Evolutionary conservation across 192 early-diverging fungal genomes (phyloP).

Genomic region (Umbelopsis vinacea): DNA sequence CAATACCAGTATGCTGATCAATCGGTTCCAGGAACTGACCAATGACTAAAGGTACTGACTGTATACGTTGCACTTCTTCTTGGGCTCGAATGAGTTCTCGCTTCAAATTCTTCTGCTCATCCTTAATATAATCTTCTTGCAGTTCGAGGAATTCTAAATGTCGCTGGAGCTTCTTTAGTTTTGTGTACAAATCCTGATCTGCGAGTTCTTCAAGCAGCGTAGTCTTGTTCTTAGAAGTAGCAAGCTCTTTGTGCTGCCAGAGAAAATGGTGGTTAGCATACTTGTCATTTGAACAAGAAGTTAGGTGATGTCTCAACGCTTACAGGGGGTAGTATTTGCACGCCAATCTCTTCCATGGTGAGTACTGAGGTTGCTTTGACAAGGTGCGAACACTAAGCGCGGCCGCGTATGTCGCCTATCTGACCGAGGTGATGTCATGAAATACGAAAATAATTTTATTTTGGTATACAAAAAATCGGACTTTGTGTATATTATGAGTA

Average conservation of each 20-base stretch:
- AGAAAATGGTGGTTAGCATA: not conserved
- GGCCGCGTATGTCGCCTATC: conserved; percentile 16
- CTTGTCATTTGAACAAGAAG: not conserved
- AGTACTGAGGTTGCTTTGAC: not conserved
- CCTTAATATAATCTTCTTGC: conserved; percentile 99
- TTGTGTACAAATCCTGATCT: conserved; percentile 90
- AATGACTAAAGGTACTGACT: conserved; percentile 96
- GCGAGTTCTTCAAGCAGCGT: conserved; percentile 61
- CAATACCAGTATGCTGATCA: conserved; percentile 95
- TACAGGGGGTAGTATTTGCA: conserved; percentile 15
- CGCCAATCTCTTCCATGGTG: conserved; percentile 19
- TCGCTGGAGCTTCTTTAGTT: conserved; percentile 92
- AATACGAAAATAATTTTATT: not conserved
- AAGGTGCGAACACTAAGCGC: not conserved
- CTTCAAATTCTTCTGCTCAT: conserved; percentile 97
- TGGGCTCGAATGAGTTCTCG: conserved; percentile 92
- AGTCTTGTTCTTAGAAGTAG: conserved; percentile 16
- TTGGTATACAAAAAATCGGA: not conserved
- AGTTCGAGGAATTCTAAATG: conserved; percentile 95
- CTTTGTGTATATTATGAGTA: too few relatives aligned
- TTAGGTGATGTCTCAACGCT: not conserved
- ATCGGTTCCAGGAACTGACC: conserved; percentile 99
- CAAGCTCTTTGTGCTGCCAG: conserved; percentile 12
- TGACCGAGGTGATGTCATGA: not conserved
- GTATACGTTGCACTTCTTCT: conserved; percentile 98